Evolutionary conservation across 306 rosid genomes (phyloP), one percentile per base, ranked within the genome.

Genomic region (Vachellia pachyceras): DNA sequence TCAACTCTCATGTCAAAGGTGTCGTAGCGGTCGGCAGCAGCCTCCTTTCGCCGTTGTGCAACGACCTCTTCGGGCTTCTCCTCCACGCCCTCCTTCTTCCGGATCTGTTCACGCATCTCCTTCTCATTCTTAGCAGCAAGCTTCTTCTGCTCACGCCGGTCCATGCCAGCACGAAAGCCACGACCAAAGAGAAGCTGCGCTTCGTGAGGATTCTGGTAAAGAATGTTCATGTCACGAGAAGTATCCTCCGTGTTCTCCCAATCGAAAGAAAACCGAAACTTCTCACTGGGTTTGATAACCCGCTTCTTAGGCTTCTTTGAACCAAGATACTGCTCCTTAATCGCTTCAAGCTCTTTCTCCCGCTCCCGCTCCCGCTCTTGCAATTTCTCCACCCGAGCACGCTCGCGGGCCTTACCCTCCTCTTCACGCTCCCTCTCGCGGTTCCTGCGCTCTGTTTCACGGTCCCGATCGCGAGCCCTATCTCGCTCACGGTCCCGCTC

Each of bases 1-100:
- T 58, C 65, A 9, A 58, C 65, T 20, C 65, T 58, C 65, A 58
- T 58, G 14, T 58, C 65, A 58, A 58, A 58, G 13, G 65, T 58
- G 35, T 58, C 65, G 23, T 58, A 58, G 15, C 23, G 35, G 5
- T 58, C 65, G 4, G 65, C 65, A 58, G 65, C 65, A 23, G 65
- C 65, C 65, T 58, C 65, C 65, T 58, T 58, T 23, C 65, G 33
- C 65, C 65, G 33, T 23, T 58, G 65, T 22, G 65, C 65, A 58
- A 58, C 65, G 10, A 5, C 65, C 36, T 58, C 65, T 25, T 58
- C 65, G 35, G 65, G 65, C 36, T 23, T 58, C 65, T 58, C 65
- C 65, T 58, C 65, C 65, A 58, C 65, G 14, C 65, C 65, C 37
- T 58, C 65, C 65, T 58, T 58, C 65, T 58, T 58, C 65, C 65